Evolutionary conservation across 768 basidiomycete genomes (phyloP), one percentile per base, ranked within the genome.

Genomic region (Mycena olivaceomarginata): DNA sequence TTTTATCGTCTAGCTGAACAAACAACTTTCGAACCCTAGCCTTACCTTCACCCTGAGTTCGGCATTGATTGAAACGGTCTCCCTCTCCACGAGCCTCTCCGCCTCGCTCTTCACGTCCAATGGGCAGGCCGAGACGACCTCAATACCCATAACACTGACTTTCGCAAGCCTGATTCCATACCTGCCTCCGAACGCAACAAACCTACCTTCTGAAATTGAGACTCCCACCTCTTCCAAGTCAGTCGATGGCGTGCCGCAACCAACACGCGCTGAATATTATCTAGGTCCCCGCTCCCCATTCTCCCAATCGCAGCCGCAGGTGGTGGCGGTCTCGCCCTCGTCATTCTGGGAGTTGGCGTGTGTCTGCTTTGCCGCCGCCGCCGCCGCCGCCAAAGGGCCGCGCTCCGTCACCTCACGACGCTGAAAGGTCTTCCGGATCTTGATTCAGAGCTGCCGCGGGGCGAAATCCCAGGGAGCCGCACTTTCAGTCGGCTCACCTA

Each of bases 401-500:
- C 59, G 9, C 57, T 51, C 18, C 67, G 22, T 43, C 25, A 63
- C 48, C 10, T 18, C 40, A 48, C 41, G 16, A 31, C 9, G 2
- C 5, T 25, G 65, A 41, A 46, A 22, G 31, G 10, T 43, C 56
- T 2, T 8, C 43, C 67, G 9, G 51, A 70, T 45, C 69, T 71
- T 0, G 71, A 67, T n/a, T 40, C 68, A 13, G 74, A 72, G 20
- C 11, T 63, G 9, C 62, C 51, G 16, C 59, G 60, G 60, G 39
- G 60, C n/a, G 60, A 39, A 13, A 5, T 12, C 51, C 16, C 46
- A 16, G 74, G 45, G 16, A 45, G 57, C n/a, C 78, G 78, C 39
- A 60, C 74, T 9, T 74, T 79, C 72, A 79, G 78, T 25, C 74
- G 72, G 31, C 70, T 79, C 46, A 79, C 78, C 5, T 76, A 73